phyloP scores from a whole-genome alignment of 495 filamentous ascomycete genomes.

The Melanomma pulvis-pyrius region DNA sequence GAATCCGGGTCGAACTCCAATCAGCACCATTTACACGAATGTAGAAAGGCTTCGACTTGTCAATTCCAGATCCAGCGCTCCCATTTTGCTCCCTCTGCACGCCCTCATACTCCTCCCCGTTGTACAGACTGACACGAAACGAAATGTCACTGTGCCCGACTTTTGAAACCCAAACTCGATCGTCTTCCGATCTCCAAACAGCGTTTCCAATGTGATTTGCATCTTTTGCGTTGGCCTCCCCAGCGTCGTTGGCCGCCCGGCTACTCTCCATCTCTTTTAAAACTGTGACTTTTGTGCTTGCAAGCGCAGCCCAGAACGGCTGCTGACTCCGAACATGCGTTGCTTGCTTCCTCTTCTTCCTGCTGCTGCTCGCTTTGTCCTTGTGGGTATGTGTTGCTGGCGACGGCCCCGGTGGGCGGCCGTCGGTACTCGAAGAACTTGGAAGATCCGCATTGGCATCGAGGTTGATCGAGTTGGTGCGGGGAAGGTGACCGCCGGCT shows the following conservation, averaged over 20 bases:
- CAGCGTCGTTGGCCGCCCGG: conserved; percentile 72
- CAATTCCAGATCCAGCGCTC: conserved; percentile 48
- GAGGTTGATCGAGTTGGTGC: conserved; percentile 30
- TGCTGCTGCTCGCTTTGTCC: conserved; percentile 62
- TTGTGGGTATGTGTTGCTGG: conserved; percentile 55
- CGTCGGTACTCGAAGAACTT: conserved; percentile 55
- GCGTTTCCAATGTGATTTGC: conserved; percentile 78
- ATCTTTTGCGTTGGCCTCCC: conserved; percentile 73
- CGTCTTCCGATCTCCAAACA: conserved; percentile 69
- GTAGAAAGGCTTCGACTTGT: conserved; percentile 75
- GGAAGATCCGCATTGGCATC: conserved; percentile 51
- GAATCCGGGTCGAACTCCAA: conserved; percentile 82
- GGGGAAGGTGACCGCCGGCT: conserved; percentile 33
- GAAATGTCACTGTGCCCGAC: conserved; percentile 79
- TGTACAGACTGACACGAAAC: conserved; percentile 57
- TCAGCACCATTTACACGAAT: conserved; percentile 85
- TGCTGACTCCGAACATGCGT: conserved; percentile 86
- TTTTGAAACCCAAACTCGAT: conserved; percentile 84
- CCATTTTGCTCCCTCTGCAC: conserved; percentile 29
- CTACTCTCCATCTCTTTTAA: conserved; percentile 90
- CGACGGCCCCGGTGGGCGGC: conserved; percentile 53
- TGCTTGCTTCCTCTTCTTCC: conserved; percentile 86
- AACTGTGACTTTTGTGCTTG: conserved; percentile 91
- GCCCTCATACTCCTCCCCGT: conserved; percentile 11
- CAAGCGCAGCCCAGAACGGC: conserved; percentile 91